phyloP scores from a whole-genome alignment of 148 eudicot genomes.

The Spergularia marina region DNA sequence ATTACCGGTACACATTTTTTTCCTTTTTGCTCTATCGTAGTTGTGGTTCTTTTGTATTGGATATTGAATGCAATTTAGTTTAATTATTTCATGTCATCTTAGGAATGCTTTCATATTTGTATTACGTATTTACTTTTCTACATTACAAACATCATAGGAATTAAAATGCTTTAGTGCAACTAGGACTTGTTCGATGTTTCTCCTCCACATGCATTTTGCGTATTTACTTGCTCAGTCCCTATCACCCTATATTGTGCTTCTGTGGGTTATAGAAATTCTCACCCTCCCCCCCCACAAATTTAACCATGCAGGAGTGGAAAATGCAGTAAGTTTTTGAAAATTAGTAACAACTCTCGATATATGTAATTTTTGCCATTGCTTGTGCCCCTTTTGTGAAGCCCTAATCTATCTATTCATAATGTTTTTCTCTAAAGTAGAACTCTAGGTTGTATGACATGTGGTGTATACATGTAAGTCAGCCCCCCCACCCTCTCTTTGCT shows the following conservation, averaged over 20 bases:
- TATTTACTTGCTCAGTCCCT: neutral
- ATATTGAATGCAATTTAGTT: neutral
- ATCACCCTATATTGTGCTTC: too few relatives aligned
- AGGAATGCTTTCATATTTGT: neutral
- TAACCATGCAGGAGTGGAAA: too few relatives aligned
- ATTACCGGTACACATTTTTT: constrained; percentile 55
- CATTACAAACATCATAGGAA: neutral
- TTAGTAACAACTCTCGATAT: too few relatives aligned
- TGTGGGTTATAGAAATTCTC: too few relatives aligned
- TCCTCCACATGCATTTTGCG: neutral
- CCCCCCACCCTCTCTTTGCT: too few relatives aligned
- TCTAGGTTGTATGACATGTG: too few relatives aligned
- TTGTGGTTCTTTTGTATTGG: neutral
- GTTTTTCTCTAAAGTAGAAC: too few relatives aligned
- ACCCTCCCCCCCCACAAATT: too few relatives aligned
- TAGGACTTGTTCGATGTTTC: neutral
- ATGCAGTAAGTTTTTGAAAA: too few relatives aligned
- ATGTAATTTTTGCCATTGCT: neutral
- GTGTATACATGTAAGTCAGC: too few relatives aligned
- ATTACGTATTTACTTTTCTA: neutral
- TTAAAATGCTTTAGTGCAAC: neutral
- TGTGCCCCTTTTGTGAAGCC: neutral
- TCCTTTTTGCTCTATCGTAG: neutral
- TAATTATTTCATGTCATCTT: neutral
- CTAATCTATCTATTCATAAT: too few relatives aligned